These are phyloP conservation scores for Quercus tomentella DNA, from an alignment of 331 rosid genomes.

Conservation along the genomic window DNA sequence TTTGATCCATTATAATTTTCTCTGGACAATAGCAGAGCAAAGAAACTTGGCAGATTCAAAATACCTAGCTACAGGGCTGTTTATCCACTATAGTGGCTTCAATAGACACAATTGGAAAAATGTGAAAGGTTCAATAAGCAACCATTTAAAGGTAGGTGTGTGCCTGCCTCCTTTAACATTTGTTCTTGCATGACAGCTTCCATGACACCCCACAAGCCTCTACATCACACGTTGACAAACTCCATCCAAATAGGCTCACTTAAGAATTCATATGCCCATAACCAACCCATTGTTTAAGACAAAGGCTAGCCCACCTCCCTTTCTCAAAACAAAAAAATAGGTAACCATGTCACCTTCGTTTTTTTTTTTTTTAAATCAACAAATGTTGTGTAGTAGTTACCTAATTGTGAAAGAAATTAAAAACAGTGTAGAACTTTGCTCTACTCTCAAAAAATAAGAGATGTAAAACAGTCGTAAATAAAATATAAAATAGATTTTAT, in stretches of 20 bases:
- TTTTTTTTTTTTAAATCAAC: background rate
- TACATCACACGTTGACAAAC: background rate
- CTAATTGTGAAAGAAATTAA: background rate
- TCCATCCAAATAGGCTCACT: slow-evolving; percentile 28
- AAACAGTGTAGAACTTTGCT: background rate
- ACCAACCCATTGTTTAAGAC: too few species aligned
- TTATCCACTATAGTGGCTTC: background rate
- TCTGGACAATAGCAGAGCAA: background rate
- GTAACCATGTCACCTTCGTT: background rate
- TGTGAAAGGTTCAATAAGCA: background rate
- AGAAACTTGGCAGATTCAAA: background rate
- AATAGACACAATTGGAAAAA: background rate
- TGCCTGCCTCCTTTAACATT: background rate
- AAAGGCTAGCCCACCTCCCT: too few species aligned
- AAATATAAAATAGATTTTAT: background rate
- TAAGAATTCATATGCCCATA: background rate
- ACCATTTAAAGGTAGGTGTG: background rate
- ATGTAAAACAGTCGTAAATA: background rate
- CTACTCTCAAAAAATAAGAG: background rate
- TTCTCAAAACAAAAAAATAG: too few species aligned
- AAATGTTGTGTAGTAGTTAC: too few species aligned
- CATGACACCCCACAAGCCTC: background rate
- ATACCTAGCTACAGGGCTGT: background rate
- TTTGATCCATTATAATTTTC: background rate
- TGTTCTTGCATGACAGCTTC: background rate